Evolutionary conservation across 164 flowering plant species (phyloP).

Genomic region (Protea cynaroides): DNA sequence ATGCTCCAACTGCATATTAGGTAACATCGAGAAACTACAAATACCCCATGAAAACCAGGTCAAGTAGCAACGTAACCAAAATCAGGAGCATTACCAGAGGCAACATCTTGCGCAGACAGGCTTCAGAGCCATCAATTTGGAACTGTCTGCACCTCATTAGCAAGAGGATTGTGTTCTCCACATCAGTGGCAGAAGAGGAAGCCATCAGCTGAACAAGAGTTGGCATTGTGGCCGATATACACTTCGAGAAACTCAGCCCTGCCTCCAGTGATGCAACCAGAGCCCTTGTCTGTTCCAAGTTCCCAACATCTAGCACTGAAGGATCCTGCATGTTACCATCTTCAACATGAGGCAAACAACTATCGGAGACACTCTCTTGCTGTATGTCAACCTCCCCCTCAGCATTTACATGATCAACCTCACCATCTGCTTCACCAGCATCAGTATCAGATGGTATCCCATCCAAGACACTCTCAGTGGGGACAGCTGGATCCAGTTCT

Average conservation of each 20-base stretch:
- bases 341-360: conserved; percentile 42
- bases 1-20: not conserved
- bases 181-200: conserved; percentile 91
- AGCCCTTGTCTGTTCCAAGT: conserved; percentile 85
- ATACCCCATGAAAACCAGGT: not conserved
- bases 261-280: conserved; percentile 97
- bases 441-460: conserved; percentile 37
- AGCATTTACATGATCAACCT: conserved; percentile 30
- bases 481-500: conserved; percentile 46
- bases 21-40: conserved; percentile 1
- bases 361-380: conserved; percentile 63
- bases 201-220: conserved; percentile 95
- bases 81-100: conserved; percentile 64
- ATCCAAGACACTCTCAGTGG: conserved; percentile 33
- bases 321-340: conserved; percentile 29
- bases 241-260: conserved; percentile 79
- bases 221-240: conserved; percentile 74
- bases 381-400: conserved; percentile 23
- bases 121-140: conserved; percentile 92
- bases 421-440: conserved; percentile 36
- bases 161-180: conserved; percentile 83
- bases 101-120: conserved; percentile 88
- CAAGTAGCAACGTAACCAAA: conserved; percentile 2
- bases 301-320: conserved; percentile 74
- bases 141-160: conserved; percentile 95